Evolutionary conservation across 805 yeast species (phyloP), one percentile per base, ranked within the genome.

Genomic region (Blastobotrys mokoenaii): DNA sequence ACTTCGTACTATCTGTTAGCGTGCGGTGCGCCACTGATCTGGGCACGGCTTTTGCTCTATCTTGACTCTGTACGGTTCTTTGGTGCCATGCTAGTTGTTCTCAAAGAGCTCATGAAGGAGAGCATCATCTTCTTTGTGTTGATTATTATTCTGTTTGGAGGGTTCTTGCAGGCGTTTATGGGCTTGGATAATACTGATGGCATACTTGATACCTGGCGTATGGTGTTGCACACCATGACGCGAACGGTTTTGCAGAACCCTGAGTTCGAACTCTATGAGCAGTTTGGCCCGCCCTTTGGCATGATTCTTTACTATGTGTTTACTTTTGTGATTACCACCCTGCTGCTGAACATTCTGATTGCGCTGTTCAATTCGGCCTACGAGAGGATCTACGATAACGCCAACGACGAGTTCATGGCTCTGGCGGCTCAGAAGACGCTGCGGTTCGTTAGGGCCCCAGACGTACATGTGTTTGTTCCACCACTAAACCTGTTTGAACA

Each of bases 121-220:
- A 82, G 93, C 1, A 61, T 84, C n/a, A 71, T 86, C 11, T 87
- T 87, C 67, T 87, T 87, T 59, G 82, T 84, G 38, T 66, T 87
- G 52, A 68, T 87, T 45, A 66, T 73, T 7, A 75, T 86, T 46
- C 79, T 87, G 32, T 79, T 82, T 50, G 60, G 82, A 41, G 96
- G 96, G 0, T 87, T 87, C 64, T 66, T 85, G 45, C 96, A 87
- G 60, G 95, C 94, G 0, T 85, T 87, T 61, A 63, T 87, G 30
- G 96, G 95, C 10, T 69, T 87, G 45, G 96, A 87, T 64, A 82
- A 84, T 32, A 83, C 94, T 2, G 96, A 87, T 62, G 95, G 96
- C 52, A 77, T 75, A 50, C 69, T 82, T 47, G 93, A 86, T 52
- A 82, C 84, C 20, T 84, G 95, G 0, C 64, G 68, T 16, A 69